Evolutionary conservation across 1,284 basidiomycete genomes (phyloP).

Genomic region (Melampsora larici-populina): DNA sequence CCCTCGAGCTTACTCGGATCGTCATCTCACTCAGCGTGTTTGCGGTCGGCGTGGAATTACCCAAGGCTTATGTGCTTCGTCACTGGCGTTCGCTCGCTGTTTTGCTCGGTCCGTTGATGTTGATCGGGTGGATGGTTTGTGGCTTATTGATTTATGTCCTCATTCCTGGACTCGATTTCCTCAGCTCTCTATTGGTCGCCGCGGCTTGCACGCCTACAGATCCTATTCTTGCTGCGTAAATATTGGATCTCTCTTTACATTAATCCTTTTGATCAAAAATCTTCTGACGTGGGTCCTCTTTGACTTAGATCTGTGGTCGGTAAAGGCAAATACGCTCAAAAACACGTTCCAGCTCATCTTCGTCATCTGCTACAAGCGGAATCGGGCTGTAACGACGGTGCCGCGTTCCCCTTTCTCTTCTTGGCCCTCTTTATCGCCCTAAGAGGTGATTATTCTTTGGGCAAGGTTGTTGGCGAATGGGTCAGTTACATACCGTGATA

Average conservation of each 20-base stretch:
- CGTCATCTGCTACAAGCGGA: conserved; percentile 89
- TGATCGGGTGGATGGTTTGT: conserved; percentile 50
- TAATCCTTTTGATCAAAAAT: background rate
- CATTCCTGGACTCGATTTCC: conserved; percentile 78
- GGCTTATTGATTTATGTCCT: conserved; percentile 75
- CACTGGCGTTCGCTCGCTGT: conserved; percentile 88
- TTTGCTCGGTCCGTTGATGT: conserved; percentile 61
- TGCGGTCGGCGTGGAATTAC: conserved; percentile 85
- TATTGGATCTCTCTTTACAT: too few species aligned
- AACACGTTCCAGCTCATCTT: conserved; percentile 93
- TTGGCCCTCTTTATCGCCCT: conserved; percentile 84
- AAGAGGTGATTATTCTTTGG: conserved; percentile 66
- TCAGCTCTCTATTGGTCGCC: conserved; percentile 80
- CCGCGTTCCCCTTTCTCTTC: conserved; percentile 91
- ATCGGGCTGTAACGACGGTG: conserved; percentile 70
- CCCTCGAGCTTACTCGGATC: conserved; percentile 81
- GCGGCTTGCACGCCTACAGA: conserved; percentile 96
- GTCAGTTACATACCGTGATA: conserved; percentile 15
- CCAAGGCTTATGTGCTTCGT: conserved; percentile 64
- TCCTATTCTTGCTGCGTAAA: conserved; percentile 68
- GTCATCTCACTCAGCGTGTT: conserved; percentile 97
- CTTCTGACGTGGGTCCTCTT: conserved; percentile 28
- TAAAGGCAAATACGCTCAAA: conserved; percentile 89
- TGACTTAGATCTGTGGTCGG: conserved; percentile 69
- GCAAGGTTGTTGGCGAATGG: conserved; percentile 58